A percentile compares a stretch with the other conserved stretches of the same genome.
Conservation (phyloP, 2,329 filamentous ascomycete species). For the Rutstroemia sp. region DNA sequence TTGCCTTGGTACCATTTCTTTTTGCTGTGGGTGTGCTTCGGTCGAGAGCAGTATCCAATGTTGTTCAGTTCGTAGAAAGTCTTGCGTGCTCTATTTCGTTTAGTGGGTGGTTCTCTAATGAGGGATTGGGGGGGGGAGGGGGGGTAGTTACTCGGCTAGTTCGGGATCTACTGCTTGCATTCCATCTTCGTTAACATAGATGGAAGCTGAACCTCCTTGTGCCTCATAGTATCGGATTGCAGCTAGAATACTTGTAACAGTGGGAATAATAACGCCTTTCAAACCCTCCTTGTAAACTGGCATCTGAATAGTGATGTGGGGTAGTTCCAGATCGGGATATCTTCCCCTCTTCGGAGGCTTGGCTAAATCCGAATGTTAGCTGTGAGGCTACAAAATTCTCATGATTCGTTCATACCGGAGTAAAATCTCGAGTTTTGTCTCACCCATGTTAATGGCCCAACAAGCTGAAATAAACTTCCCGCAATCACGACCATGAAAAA, state of each 20-base stretch:
- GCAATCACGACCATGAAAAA: conserved; percentile 16
- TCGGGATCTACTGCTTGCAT: conserved; percentile 43
- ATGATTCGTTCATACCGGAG: neutral
- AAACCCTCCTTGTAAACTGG: conserved; percentile 43
- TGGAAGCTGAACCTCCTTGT: conserved; percentile 56
- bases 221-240: conserved; percentile 52
- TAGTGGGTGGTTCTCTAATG: too few relatives aligned
- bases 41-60: conserved; percentile 49
- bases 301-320: conserved; percentile 41
- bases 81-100: conserved; percentile 33
- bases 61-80: conserved; percentile 50
- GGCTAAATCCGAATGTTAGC: conserved; percentile 15
- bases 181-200: conserved; percentile 63
- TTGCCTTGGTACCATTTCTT: conserved; percentile 11
- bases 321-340: conserved; percentile 18
- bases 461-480: conserved; percentile 16
- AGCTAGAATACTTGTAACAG: conserved; percentile 48
- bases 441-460: conserved; percentile 17
- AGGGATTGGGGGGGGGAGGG: too few relatives aligned
- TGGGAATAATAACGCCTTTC: conserved; percentile 43
- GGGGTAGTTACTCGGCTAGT: conserved; percentile 15
- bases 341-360: conserved; percentile 31
- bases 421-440: conserved; percentile 16
- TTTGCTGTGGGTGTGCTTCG: conserved; percentile 26
- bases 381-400: neutral